These are phyloP conservation scores for Melaleuca alternifolia DNA, from an alignment of 345 rosid species.

Conservation along the genomic window DNA sequence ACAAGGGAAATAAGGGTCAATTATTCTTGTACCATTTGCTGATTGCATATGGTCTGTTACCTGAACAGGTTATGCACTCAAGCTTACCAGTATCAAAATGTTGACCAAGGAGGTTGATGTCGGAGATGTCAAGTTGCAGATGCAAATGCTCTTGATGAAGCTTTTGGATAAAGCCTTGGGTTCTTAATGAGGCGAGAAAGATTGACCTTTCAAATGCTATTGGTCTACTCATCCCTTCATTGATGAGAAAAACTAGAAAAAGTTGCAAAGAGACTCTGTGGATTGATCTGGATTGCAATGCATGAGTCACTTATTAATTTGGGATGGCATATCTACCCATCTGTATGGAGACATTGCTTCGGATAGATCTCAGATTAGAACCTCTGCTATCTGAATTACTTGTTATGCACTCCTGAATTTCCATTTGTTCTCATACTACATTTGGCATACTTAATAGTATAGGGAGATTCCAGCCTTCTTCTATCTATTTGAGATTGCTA, in stretches of 20 bases:
- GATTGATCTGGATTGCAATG: background rate
- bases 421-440: background rate
- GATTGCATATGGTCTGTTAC: background rate
- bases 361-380: background rate
- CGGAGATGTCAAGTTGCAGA: background rate
- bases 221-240: background rate
- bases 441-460: background rate
- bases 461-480: background rate
- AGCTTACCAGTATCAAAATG: background rate
- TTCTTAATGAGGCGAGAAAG: background rate
- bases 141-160: background rate
- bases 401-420: background rate
- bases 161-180: background rate
- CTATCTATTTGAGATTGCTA: background rate
- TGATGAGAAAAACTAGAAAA: background rate
- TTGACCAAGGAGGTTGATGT: background rate
- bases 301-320: background rate
- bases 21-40: background rate
- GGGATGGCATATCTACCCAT: background rate
- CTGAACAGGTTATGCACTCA: background rate
- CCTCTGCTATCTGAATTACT: background rate
- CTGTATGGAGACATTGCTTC: background rate
- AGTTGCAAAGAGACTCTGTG: background rate
- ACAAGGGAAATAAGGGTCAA: background rate
- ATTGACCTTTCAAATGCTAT: background rate